Base-by-base conservation (phyloP, 345 rosid genomes). In the Ceriops tagal region DNA sequence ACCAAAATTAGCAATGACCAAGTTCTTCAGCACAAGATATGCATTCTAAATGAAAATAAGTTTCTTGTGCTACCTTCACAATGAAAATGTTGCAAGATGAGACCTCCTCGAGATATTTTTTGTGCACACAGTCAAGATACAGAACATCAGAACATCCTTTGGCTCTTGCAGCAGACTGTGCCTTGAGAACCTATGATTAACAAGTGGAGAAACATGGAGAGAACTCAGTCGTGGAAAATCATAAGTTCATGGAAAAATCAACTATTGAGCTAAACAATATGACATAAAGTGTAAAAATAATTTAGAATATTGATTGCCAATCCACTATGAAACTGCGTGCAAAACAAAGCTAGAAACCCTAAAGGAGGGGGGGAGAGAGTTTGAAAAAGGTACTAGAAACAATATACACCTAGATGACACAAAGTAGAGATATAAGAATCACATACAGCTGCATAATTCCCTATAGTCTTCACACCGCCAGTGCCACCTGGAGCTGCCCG, bases 401-500 rank as follows among this genome's bases (percentile, higher is more conserved):
- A 37, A 28, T 49, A 53, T 16, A 34, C 9, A 15, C 4, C 8
- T 15, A 16, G 15, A 32, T 47, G 37, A 64, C 8, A 32, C 30
- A 16, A 52, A 49, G 13, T 31, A 30, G 22, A 37, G 51, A 21
- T 58, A 43, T 16, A 34, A n/a, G 67, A 46, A 27, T 47, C 20
- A 70, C 85, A 77, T 83, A 93, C 98, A 55, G 95, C 93, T 72
- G 95, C 97, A 75, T 91, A 93, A 58, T 93, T 93, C 63, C 98
- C 98, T 6, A 93, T 93, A 53, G 93, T 88, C 79, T 93, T 93
- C 61, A 91, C 97, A 68, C 97, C 87, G 65, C 98, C 96, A 20
- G 98, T 93, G 65, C 96, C 98, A 73, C 98, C 97, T 79, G 98
- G 98, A 67, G 96, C 83, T 64, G 97, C 98, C 62, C 98, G 91